Percentiles rank a stretch among this genome's conserved stretches.
Conservation (phyloP, 108 stramenopile species). For the Aurantiochytrium sp. region DNA sequence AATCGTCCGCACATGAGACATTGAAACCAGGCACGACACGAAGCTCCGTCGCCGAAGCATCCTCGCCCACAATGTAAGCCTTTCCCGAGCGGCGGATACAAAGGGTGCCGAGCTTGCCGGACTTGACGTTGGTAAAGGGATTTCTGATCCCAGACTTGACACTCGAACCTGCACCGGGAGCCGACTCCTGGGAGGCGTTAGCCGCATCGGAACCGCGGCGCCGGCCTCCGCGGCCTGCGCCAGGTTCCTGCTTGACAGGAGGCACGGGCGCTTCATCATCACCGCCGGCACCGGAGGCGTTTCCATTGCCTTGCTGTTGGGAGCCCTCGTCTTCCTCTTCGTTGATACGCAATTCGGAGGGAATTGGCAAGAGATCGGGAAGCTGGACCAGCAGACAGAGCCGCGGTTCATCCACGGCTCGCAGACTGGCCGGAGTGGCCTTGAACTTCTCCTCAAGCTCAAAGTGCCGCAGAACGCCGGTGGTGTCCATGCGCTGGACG, state of each 20-base stretch:
- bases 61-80: background rate
- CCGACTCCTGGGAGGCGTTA: no score
- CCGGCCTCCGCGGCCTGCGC: background rate
- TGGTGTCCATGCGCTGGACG: background rate
- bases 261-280: background rate
- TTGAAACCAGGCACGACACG: background rate
- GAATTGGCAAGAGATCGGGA: background rate
- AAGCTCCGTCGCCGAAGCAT: background rate
- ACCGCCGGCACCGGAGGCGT: background rate
- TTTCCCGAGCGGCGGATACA: background rate
- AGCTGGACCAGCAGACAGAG: background rate
- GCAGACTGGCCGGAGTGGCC: background rate
- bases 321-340: background rate
- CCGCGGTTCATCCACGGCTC: background rate
- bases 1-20: background rate
- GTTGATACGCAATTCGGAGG: background rate
- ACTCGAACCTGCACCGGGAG: background rate
- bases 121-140: background rate
- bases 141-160: background rate
- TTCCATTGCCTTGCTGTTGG: background rate
- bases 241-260: background rate
- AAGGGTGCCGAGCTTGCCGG: background rate
- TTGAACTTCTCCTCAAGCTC: background rate
- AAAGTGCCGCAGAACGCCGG: background rate
- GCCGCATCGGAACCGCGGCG: no score